These are phyloP conservation scores for Fusarium anguioides DNA, from an alignment of 2,329 filamentous ascomycete genomes.

Conservation along the genomic window DNA sequence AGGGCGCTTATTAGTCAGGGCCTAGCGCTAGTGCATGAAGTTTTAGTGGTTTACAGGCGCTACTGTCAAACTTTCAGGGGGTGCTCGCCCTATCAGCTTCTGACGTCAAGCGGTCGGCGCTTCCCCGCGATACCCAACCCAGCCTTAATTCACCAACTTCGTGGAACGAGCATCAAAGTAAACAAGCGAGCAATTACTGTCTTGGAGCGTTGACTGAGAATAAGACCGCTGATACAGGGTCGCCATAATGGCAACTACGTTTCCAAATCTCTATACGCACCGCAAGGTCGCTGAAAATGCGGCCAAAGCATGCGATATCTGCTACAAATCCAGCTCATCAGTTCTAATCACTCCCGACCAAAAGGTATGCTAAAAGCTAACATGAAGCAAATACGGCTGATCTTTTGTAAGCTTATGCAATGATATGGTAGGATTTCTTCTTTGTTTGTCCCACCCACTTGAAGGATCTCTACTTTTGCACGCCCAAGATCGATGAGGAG, in stretches of 20 bases:
- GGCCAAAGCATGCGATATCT: conserved; percentile 87
- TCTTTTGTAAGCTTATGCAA: conserved; percentile 14
- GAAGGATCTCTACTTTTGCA: conserved; percentile 83
- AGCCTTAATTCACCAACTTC: conserved; percentile 15
- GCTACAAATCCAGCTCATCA: conserved; percentile 87
- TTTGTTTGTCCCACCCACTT: conserved; percentile 88
- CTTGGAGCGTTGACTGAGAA: background rate
- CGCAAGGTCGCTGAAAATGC: conserved; percentile 88
- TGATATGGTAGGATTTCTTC: conserved; percentile 76
- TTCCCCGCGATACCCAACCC: conserved; percentile 29
- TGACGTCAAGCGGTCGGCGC: conserved; percentile 27
- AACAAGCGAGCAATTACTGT: background rate
- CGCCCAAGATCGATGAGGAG: conserved; percentile 76
- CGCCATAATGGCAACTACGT: conserved; percentile 56
- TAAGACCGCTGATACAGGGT: background rate
- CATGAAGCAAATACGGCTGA: conserved; percentile 12
- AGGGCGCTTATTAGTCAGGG: conserved; percentile 42
- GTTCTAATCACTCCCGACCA: conserved; percentile 91
- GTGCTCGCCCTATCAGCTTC: conserved; percentile 18
- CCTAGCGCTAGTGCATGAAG: conserved; percentile 6
- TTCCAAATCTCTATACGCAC: conserved; percentile 85
- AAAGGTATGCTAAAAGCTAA: conserved; percentile 67
- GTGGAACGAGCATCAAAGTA: conserved; percentile 1
- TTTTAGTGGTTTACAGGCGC: conserved; percentile 27
- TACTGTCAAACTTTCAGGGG: conserved; percentile 24